Evolutionary conservation across 2,329 filamentous ascomycete species (phyloP).

Genomic region (Xylariaceae sp.): DNA sequence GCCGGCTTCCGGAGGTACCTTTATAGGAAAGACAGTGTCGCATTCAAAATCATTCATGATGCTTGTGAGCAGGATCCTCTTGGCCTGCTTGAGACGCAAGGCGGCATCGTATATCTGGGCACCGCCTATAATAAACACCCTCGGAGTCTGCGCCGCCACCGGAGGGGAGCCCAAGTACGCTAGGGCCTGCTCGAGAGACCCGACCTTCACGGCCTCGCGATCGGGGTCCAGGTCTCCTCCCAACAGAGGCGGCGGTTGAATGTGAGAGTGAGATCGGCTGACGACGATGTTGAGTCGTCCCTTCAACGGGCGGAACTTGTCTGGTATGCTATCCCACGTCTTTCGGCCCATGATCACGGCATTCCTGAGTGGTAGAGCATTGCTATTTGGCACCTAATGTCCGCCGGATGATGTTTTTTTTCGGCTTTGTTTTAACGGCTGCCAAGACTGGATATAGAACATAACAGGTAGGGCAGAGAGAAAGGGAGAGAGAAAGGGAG

Average conservation of each 20-base stretch:
- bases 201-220: constrained; percentile 51
- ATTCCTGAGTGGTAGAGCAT: too few species aligned
- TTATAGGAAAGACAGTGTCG: constrained; percentile 68
- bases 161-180: constrained; percentile 36
- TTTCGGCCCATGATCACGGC: constrained; percentile 96
- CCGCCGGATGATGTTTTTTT: too few species aligned
- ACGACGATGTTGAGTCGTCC: constrained; percentile 80
- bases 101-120: constrained; percentile 76
- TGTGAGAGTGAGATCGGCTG: constrained; percentile 44
- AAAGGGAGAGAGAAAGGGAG: neutral
- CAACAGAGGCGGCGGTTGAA: constrained; percentile 8
- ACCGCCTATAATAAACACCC: constrained; percentile 84
- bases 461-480: neutral
- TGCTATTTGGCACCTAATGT: too few species aligned
- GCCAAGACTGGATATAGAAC: neutral
- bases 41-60: constrained; percentile 67
- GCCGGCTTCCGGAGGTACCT: constrained; percentile 31
- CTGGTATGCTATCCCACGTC: constrained; percentile 89
- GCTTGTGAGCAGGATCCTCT: constrained; percentile 63
- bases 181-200: constrained; percentile 55
- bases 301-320: constrained; percentile 70
- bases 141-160: constrained; percentile 37
- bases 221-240: constrained; percentile 17
- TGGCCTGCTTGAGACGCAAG: constrained; percentile 52
- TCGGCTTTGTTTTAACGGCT: too few species aligned